Base-by-base conservation (phyloP, 2,329 filamentous ascomycete species). In the Stachybotrys elegans region DNA sequence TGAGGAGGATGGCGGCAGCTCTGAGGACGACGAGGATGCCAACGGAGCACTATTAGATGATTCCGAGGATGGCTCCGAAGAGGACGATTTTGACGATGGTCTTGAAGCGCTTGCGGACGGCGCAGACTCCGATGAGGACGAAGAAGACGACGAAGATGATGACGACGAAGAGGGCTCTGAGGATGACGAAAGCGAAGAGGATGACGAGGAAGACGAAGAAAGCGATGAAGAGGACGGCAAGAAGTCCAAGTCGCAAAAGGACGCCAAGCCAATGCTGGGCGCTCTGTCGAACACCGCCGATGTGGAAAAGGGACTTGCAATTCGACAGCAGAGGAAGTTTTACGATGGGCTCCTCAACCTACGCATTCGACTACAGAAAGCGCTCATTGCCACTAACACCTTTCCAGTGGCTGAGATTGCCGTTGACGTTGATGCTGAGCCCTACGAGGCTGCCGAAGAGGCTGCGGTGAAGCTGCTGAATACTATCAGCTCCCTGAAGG, bases 341-440 rank as follows among this genome's bases (percentile, higher is more conserved):
- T 98, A 95, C 58, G 92, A 97, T 54, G 81, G 87, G 1, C 78
- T 97, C 1, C 76, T 98, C 23, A 95, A 95, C 66, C 79, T 90
- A 13, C 83, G 93, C 17, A 96, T 98, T 58, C 87, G 92, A 48
- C 70, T 98, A 16, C 94, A 98, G 63, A 97, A 96, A 64, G 89
- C 88, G 2, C 69, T 98, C 13, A 78, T 93, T 14, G 84, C 87
- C 0, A 79, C 84, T 21, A 96, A 96, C 63, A 85, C 89, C 1
- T 72, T 94, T 32, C 64, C 75, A 14, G 59, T 70, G 1, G 53
- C 75, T 2, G 67, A 73, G 1, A 63, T 63, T 13, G 64, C 60
- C 20, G 53, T 58, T 5, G 59, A 62, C 3, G 58, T 69, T 32
- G 65, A 66, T 25, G 60, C 66, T 13, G 69, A 76, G 60, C 83